A percentile compares a stretch with the other conserved stretches of the same genome.
phyloP scores from a whole-genome alignment of 306 rosid genomes.

The Coriaria nepalensis region DNA sequence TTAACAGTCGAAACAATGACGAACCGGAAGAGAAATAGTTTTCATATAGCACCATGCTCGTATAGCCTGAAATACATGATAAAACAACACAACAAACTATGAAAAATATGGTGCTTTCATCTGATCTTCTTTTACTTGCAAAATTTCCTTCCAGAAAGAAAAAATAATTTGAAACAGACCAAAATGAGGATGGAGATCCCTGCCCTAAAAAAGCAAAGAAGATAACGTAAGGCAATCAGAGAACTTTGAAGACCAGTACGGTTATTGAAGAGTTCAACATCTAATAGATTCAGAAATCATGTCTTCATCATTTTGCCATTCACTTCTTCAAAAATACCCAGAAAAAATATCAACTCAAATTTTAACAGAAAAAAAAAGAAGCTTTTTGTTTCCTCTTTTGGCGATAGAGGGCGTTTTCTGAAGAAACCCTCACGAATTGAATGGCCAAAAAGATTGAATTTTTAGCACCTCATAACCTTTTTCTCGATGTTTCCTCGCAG shows the following conservation, averaged over 20 bases:
- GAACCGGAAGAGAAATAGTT: conserved; percentile 5
- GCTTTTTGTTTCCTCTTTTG: too few species aligned
- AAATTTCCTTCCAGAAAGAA: neutral
- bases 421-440: too few species aligned
- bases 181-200: neutral
- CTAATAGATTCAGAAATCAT: conserved; percentile 19
- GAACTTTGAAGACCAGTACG: conserved; percentile 39
- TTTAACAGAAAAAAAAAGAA: too few species aligned
- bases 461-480: conserved; percentile 26
- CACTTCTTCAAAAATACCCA: too few species aligned
- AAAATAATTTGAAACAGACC: neutral
- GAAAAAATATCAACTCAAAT: too few species aligned
- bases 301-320: conserved; percentile 17
- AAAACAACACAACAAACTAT: conserved; percentile 15
- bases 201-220: neutral
- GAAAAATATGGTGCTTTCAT: neutral
- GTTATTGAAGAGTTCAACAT: conserved; percentile 22
- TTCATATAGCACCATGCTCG: conserved; percentile 30
- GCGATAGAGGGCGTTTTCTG: conserved; percentile 5
- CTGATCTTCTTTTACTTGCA: too few species aligned
- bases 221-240: conserved; percentile 28
- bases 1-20: conserved; percentile 4
- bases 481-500: conserved; percentile 33
- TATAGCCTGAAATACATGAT: conserved; percentile 19
- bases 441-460: conserved; percentile 22